Evolutionary conservation across 345 rosid genomes (phyloP).

Genomic region (Gossypium mustelinum): DNA sequence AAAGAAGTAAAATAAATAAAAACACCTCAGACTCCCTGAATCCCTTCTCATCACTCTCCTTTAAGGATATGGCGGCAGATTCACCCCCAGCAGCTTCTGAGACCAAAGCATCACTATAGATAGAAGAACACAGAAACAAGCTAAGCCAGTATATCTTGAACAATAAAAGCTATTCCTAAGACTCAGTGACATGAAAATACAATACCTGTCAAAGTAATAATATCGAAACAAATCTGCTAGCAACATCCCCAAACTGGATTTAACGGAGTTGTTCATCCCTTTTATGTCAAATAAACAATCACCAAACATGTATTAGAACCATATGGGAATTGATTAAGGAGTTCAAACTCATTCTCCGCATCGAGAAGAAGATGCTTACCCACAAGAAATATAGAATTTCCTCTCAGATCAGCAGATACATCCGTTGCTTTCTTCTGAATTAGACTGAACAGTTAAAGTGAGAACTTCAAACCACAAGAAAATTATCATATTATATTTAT

Average conservation of each 20-base stretch:
- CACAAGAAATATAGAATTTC: slow-evolving; percentile 74
- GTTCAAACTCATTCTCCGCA: slow-evolving; percentile 11
- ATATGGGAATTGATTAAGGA: not conserved
- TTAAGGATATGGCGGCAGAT: slow-evolving; percentile 45
- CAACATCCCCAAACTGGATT: slow-evolving; percentile 51
- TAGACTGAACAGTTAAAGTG: slow-evolving; percentile 28
- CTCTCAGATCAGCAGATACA: slow-evolving; percentile 54
- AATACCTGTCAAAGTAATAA: slow-evolving; percentile 80
- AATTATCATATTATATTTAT: not conserved
- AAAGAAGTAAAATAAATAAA: not conserved
- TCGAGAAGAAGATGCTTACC: slow-evolving; percentile 44
- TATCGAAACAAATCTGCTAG: slow-evolving; percentile 65
- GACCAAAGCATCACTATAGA: slow-evolving; percentile 70
- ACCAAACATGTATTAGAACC: not conserved
- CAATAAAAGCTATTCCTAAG: not conserved
- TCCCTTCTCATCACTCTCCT: slow-evolving; percentile 65
- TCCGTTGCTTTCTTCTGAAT: slow-evolving; percentile 69
- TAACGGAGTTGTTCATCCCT: slow-evolving; percentile 69
- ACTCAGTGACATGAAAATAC: not conserved
- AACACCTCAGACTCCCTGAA: slow-evolving; percentile 69
- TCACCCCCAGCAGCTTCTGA: slow-evolving; percentile 83
- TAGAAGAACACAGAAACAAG: slow-evolving; percentile 13
- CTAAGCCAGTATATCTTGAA: not conserved
- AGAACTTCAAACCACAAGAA: slow-evolving; percentile 23
- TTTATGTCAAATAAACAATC: slow-evolving; percentile 8